A percentile compares a stretch with the other conserved stretches of the same genome.
phyloP scores from a whole-genome alignment of 2,329 filamentous ascomycete genomes.

The Thielaviopsis ethacetica region DNA sequence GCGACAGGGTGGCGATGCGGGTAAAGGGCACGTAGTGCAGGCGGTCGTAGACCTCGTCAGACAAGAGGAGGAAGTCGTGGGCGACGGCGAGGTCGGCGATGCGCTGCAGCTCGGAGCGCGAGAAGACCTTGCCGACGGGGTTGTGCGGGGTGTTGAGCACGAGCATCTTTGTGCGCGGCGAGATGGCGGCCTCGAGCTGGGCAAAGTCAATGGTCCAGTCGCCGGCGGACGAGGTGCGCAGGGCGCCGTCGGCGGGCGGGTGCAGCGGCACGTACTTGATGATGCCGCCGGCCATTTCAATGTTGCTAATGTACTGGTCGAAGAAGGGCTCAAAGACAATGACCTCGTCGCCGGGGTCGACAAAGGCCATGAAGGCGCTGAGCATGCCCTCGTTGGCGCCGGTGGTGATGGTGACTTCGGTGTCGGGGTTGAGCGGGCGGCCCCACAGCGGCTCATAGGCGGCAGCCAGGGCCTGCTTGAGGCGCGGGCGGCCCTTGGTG shows the following conservation, averaged over 20 bases:
- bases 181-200: conserved; percentile 67
- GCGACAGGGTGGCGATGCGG: conserved; percentile 75
- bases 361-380: conserved; percentile 93
- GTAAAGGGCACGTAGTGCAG: conserved; percentile 94
- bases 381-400: conserved; percentile 86
- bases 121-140: conserved; percentile 91
- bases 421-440: conserved; percentile 66
- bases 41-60: conserved; percentile 85
- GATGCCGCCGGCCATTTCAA: conserved; percentile 92
- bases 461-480: conserved; percentile 85
- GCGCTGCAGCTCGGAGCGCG: conserved; percentile 60
- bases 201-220: conserved; percentile 82
- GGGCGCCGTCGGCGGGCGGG: conserved; percentile 65
- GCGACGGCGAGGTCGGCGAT: conserved; percentile 85
- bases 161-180: conserved; percentile 85
- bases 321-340: conserved; percentile 98
- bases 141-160: conserved; percentile 81
- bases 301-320: conserved; percentile 98
- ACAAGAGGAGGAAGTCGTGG: conserved; percentile 84
- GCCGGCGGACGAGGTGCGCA: conserved; percentile 63
- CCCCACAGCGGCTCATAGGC: conserved; percentile 87
- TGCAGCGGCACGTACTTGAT: conserved; percentile 93
- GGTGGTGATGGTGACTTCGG: conserved; percentile 87
- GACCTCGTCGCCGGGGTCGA: conserved; percentile 88
- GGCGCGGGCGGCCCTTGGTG: conserved; percentile 76